These are phyloP conservation scores for Fabrea salina DNA, from an alignment of 169 alveolate genomes.

Conservation along the genomic window DNA sequence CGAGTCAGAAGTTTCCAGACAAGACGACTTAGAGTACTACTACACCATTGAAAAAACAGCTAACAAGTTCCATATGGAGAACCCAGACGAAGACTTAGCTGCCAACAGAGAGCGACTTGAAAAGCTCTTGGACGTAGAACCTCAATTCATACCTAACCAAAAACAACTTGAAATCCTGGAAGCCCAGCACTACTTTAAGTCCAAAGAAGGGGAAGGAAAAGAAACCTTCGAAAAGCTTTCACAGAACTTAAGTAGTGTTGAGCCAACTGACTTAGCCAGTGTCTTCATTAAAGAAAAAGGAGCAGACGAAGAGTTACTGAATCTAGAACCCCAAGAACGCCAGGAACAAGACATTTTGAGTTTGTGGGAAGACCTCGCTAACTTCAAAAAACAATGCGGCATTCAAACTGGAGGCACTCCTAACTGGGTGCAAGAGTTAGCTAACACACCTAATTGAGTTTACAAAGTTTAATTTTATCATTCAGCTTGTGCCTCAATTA, in stretches of 20 bases:
- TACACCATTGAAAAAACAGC: slow-evolving; percentile 9
- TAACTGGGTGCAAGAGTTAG: background rate
- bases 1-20: background rate
- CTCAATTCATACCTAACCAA: slow-evolving; percentile 4
- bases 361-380: background rate
- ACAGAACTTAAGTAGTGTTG: background rate
- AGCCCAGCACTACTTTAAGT: background rate
- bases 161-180: background rate
- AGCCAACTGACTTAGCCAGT: background rate
- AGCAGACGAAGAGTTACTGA: background rate
- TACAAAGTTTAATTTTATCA: too few species aligned
- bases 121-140: background rate
- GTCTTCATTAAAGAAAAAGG: background rate
- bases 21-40: background rate
- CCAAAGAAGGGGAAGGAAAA: background rate
- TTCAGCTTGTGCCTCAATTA: background rate
- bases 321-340: background rate
- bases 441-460: too few species aligned
- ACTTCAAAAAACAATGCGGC: background rate
- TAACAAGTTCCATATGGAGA: background rate
- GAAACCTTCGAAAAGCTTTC: background rate
- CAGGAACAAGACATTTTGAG: background rate
- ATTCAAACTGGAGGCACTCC: background rate
- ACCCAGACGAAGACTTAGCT: background rate
- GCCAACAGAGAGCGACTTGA: background rate